Evolutionary conservation across 352 stramenopile genomes (phyloP).

Genomic region (Phytopythium boreale): DNA sequence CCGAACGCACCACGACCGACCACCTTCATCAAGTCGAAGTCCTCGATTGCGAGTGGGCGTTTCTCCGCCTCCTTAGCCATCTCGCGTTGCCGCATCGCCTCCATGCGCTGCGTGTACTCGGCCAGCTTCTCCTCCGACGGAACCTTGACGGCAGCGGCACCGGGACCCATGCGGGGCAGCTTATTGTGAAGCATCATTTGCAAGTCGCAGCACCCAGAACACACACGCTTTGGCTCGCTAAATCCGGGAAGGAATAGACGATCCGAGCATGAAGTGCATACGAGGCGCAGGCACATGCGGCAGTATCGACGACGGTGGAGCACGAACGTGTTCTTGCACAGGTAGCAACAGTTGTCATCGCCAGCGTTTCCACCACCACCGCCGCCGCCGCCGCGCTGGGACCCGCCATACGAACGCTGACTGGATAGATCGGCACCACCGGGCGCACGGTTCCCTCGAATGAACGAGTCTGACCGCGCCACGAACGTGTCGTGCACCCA

Average conservation of each 20-base stretch:
- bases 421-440: not conserved
- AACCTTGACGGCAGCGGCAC: conserved; percentile 17
- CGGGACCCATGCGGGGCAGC: conserved; percentile 51
- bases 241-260: conserved; percentile 84
- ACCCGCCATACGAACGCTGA: conserved; percentile 2
- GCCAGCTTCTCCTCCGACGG: conserved; percentile 60
- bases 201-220: conserved; percentile 79
- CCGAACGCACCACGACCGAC: conserved; percentile 94
- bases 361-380: conserved; percentile 16
- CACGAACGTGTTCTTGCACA: conserved; percentile 81
- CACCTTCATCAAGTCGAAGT: conserved; percentile 96
- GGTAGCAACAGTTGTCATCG: conserved; percentile 69
- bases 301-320: conserved; percentile 79
- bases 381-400: conserved; percentile 15
- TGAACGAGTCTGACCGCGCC: conserved; percentile 82
- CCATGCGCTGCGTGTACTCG: conserved; percentile 63
- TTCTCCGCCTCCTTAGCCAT: conserved; percentile 67
- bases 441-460: conserved; percentile 58
- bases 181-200: conserved; percentile 90
- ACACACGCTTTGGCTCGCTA: conserved; percentile 85
- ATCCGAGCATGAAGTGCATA: conserved; percentile 85
- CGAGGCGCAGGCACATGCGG: conserved; percentile 81
- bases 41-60: conserved; percentile 78
- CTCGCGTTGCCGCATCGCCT: conserved; percentile 79
- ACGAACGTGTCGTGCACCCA: conserved; percentile 90